Percentiles rank a stretch among this genome's conserved stretches.
Evolutionary conservation across 768 basidiomycete species (phyloP).

Genomic region (Auricularia heimuer): DNA sequence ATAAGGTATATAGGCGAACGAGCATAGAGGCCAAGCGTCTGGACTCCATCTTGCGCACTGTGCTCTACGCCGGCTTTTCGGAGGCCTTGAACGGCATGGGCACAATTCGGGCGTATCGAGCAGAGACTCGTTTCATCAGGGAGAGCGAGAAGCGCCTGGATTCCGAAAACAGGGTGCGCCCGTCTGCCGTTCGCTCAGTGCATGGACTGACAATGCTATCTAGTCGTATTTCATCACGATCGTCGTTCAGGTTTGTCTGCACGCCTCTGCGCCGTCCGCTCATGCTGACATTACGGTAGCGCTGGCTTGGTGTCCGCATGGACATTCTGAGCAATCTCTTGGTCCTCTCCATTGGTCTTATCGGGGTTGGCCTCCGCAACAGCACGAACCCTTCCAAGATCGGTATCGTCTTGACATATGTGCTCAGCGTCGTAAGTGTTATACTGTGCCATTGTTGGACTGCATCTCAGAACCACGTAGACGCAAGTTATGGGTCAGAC

Average conservation of each 20-base stretch:
- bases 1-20: slow-evolving; percentile 23
- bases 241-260: slow-evolving; percentile 34
- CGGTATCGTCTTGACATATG: slow-evolving; percentile 53
- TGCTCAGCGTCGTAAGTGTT: slow-evolving; percentile 15
- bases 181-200: background rate
- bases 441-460: background rate
- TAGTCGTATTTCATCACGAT: slow-evolving; percentile 50
- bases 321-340: slow-evolving; percentile 59
- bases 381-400: slow-evolving; percentile 50
- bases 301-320: slow-evolving; percentile 51
- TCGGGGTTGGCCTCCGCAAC: slow-evolving; percentile 52
- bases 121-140: slow-evolving; percentile 38
- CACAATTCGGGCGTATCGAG: slow-evolving; percentile 51
- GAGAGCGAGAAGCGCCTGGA: slow-evolving; percentile 46
- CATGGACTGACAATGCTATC: background rate
- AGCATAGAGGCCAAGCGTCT: slow-evolving; percentile 61
- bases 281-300: slow-evolving; percentile 4
- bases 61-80: slow-evolving; percentile 35
- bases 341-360: slow-evolving; percentile 58
- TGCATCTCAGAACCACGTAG: background rate
- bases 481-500: slow-evolving; percentile 2
- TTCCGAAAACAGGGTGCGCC: slow-evolving; percentile 39
- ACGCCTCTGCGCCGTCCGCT: slow-evolving; percentile 8
- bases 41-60: slow-evolving; percentile 51
- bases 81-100: slow-evolving; percentile 56